A percentile compares a stretch with the other conserved stretches of the same genome.
These are phyloP conservation scores for Termitomyces sp. DNA, from an alignment of 768 basidiomycete genomes.

Conservation along the genomic window DNA sequence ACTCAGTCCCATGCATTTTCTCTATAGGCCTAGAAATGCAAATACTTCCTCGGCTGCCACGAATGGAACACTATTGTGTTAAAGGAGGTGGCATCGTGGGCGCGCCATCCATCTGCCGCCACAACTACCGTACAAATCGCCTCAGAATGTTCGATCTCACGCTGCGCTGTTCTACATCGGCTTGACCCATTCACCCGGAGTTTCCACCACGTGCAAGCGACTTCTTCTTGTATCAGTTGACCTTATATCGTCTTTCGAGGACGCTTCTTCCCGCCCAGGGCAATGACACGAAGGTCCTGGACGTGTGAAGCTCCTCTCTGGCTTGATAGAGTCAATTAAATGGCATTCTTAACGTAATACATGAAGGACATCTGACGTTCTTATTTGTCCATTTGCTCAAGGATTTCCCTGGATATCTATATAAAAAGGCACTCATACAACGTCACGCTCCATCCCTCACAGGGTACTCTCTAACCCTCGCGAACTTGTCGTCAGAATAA, in stretches of 20 bases:
- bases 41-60: not conserved
- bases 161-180: not conserved
- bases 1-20: not conserved
- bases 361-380: not conserved
- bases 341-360: not conserved
- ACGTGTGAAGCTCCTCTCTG: not conserved
- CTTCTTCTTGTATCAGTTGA: slow-evolving; percentile 2
- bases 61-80: not conserved
- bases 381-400: not conserved
- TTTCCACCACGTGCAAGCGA: not conserved
- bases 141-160: not conserved
- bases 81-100: not conserved
- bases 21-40: not conserved
- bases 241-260: not conserved
- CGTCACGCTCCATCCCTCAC: not conserved
- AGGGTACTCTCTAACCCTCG: not conserved
- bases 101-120: not conserved
- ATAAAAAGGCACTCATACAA: not conserved
- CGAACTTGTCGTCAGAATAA: not conserved
- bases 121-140: not conserved
- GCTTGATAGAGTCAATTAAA: not conserved
- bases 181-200: not conserved
- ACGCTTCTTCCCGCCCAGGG: not conserved
- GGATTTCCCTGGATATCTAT: not conserved
- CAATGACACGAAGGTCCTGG: not conserved